phyloP scores from a whole-genome alignment of 257 asterid genomes.

The Lithospermum erythrorhizon region DNA sequence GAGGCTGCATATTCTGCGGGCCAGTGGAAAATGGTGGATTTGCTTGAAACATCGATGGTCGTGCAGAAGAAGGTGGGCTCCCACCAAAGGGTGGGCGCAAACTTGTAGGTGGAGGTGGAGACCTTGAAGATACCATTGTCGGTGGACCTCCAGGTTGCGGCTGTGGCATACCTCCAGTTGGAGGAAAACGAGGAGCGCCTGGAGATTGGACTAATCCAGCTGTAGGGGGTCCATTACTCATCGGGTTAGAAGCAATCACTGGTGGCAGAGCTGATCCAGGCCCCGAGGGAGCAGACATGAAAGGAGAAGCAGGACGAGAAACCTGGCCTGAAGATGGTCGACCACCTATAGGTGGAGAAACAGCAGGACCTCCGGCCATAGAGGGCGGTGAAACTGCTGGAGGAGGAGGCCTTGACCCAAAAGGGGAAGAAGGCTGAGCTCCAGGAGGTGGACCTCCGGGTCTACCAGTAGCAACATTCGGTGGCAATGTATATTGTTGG shows the following conservation, averaged over 20 bases:
- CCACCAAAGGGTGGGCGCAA: slow-evolving; percentile 65
- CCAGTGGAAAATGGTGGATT: slow-evolving; percentile 52
- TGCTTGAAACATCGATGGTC: slow-evolving; percentile 53
- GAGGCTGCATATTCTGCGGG: slow-evolving; percentile 45
- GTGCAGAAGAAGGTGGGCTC: slow-evolving; percentile 46
- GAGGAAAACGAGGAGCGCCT: slow-evolving; percentile 56
- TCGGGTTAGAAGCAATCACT: slow-evolving; percentile 27
- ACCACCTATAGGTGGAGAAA: slow-evolving; percentile 27
- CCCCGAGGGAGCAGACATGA: slow-evolving; percentile 33
- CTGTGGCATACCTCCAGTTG: slow-evolving; percentile 46
- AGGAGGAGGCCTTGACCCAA: slow-evolving; percentile 72
- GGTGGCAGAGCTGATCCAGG: slow-evolving; percentile 43
- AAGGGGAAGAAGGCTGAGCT: slow-evolving; percentile 56
- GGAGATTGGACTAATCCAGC: slow-evolving; percentile 38
- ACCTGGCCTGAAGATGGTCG: slow-evolving; percentile 31
- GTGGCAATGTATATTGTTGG: slow-evolving; percentile 43
- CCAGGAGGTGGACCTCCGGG: slow-evolving; percentile 46
- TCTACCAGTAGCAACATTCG: slow-evolving; percentile 35
- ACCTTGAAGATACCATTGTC: slow-evolving; percentile 5
- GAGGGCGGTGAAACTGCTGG: slow-evolving; percentile 50
- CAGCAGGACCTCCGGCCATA: slow-evolving; percentile 34
- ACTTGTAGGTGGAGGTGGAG: too few relatives aligned
- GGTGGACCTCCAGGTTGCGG: slow-evolving; percentile 59
- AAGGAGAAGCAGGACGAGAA: slow-evolving; percentile 56
- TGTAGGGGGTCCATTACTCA: slow-evolving; percentile 66